phyloP scores from a whole-genome alignment of 352 stramenopile species.

The Globisporangium parvum region DNA sequence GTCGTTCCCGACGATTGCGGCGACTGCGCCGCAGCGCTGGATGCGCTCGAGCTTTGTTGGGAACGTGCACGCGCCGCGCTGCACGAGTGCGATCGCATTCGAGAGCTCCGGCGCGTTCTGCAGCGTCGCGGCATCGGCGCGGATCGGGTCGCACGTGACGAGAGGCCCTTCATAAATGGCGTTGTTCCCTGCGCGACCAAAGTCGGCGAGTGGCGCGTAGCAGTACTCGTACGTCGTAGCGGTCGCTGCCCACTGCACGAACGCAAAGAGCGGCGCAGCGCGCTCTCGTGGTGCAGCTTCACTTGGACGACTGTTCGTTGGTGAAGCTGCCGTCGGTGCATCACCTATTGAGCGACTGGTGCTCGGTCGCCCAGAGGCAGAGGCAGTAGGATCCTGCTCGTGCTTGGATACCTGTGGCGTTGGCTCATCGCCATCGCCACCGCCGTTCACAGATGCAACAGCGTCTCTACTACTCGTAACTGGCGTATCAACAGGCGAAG shows the following conservation, averaged over 20 bases:
- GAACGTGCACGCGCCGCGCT: constrained; percentile 62
- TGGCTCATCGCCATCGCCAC: too few species aligned
- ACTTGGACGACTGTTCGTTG: not conserved
- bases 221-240: constrained; percentile 33
- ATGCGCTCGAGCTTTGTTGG: constrained; percentile 60
- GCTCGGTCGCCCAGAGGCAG: not conserved
- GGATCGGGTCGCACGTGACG: constrained; percentile 42
- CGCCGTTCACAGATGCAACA: too few species aligned
- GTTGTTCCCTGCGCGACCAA: constrained; percentile 34
- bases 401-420: too few species aligned
- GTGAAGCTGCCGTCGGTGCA: not conserved
- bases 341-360: too few species aligned
- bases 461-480: not conserved
- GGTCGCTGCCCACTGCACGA: constrained; percentile 58
- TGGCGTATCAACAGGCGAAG: not conserved
- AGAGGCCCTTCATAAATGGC: constrained; percentile 36
- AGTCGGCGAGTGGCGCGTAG: constrained; percentile 63
- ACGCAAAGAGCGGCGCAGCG: constrained; percentile 42
- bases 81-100: constrained; percentile 40
- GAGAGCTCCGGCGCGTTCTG: constrained; percentile 28
- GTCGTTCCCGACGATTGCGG: constrained; percentile 66
- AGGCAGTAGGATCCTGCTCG: too few species aligned
- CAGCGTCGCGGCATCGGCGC: constrained; percentile 30
- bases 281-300: not conserved
- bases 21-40: constrained; percentile 44